Evolutionary conservation across 345 rosid species (phyloP).

Genomic region (Psidium friedrichsthalianum): DNA sequence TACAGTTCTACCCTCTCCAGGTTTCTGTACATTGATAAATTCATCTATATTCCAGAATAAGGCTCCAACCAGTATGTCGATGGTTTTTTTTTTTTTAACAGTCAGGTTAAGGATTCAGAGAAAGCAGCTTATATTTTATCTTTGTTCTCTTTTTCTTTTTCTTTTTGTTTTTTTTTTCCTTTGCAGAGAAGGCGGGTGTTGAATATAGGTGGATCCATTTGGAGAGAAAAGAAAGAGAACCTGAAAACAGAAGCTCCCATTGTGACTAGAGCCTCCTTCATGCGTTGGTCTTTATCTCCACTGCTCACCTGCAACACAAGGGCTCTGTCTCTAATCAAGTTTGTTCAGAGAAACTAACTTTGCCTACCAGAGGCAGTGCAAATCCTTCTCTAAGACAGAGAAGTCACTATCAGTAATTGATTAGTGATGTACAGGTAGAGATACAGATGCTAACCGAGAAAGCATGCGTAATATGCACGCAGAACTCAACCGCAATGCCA

Average conservation of each 20-base stretch:
- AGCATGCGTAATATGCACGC: slow-evolving; percentile 89
- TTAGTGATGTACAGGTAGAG: not conserved
- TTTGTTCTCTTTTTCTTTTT: too few relatives aligned
- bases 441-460: slow-evolving; percentile 56
- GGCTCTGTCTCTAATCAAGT: not conserved
- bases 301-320: slow-evolving; percentile 44
- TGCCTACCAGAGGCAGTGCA: not conserved
- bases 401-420: not conserved
- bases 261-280: slow-evolving; percentile 71
- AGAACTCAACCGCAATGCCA: slow-evolving; percentile 93
- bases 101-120: not conserved
- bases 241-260: slow-evolving; percentile 99
- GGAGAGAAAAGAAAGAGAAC: slow-evolving; percentile 15
- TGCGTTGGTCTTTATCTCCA: slow-evolving; percentile 68
- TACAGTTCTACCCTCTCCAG: not conserved
- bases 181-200: not conserved
- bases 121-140: not conserved
- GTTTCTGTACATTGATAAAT: not conserved
- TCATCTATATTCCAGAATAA: not conserved
- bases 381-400: not conserved
- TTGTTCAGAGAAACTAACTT: not conserved
- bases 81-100: not conserved
- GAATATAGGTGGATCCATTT: not conserved
- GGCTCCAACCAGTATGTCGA: not conserved
- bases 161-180: too few relatives aligned